Conservation (phyloP, 352 stramenopile genomes). For the Pythium volutum region DNA sequence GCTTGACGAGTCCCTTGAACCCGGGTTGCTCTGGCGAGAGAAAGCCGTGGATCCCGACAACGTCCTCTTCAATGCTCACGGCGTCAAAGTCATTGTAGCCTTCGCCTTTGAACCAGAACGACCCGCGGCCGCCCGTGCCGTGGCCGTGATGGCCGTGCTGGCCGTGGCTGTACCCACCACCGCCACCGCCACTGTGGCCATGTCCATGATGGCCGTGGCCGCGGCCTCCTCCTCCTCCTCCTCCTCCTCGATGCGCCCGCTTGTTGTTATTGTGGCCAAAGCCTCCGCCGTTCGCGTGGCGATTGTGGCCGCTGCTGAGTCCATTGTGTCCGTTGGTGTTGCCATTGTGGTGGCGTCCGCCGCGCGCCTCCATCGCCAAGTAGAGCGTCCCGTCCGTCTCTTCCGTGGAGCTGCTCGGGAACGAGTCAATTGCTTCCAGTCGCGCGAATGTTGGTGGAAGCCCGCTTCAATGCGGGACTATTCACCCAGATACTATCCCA, state of each 20-base stretch:
- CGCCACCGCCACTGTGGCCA: conserved; percentile 2
- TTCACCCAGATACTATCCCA: neutral
- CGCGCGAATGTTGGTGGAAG: conserved; percentile 14
- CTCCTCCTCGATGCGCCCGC: conserved; percentile 13
- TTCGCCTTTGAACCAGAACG: conserved; percentile 12
- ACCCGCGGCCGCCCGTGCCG: conserved; percentile 4
- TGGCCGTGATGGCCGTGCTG: conserved; percentile 20
- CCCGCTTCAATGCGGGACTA: neutral
- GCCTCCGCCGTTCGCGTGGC: neutral
- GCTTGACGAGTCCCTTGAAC: conserved; percentile 56
- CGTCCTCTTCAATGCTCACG: conserved; percentile 38
- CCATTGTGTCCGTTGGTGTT: no score
- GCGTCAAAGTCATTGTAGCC: conserved; percentile 42
- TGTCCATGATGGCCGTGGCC: conserved; percentile 19
- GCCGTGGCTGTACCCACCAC: conserved; percentile 8
- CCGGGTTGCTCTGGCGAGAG: conserved; percentile 27
- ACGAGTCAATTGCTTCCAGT: conserved; percentile 14
- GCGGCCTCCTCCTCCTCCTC: conserved; percentile 17
- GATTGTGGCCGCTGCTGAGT: neutral
- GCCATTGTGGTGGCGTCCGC: conserved; percentile 2
- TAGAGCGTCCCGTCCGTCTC: neutral
- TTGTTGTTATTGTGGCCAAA: conserved; percentile 8
- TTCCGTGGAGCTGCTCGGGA: neutral
- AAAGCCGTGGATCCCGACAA: conserved; percentile 40
- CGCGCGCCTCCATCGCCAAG: conserved; percentile 14